phyloP scores from a whole-genome alignment of 805 yeast genomes.

The Metschnikowia matae region DNA sequence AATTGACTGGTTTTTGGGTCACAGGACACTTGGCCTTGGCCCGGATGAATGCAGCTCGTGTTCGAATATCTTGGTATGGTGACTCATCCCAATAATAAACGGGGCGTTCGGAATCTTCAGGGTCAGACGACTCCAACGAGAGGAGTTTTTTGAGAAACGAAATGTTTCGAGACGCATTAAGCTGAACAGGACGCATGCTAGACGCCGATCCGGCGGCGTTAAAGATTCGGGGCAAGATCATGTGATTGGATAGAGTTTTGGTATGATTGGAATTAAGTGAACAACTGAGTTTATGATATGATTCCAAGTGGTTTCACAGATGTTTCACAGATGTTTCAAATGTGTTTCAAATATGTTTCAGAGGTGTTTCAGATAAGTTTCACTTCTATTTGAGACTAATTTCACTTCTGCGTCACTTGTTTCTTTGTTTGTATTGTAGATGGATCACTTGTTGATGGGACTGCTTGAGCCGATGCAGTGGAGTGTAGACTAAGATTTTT shows the following conservation, averaged over 20 bases:
- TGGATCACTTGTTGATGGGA: background rate
- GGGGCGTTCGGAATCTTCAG: slow-evolving; percentile 25
- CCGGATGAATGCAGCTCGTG: slow-evolving; percentile 86
- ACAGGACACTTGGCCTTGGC: slow-evolving; percentile 90
- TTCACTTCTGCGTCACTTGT: background rate
- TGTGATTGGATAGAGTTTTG: background rate
- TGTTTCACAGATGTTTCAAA: too few species aligned
- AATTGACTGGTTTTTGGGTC: slow-evolving; percentile 72
- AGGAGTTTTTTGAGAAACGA: slow-evolving; percentile 39
- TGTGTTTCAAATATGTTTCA: too few species aligned
- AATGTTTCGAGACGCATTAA: slow-evolving; percentile 10
- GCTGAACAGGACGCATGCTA: background rate
- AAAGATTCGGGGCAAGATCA: slow-evolving; percentile 1
- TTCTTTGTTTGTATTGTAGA: background rate
- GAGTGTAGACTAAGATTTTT: background rate
- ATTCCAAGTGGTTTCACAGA: too few species aligned
- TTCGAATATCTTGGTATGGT: slow-evolving; percentile 81
- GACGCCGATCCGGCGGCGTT: slow-evolving; percentile 4
- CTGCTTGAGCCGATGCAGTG: background rate
- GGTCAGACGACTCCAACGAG: slow-evolving; percentile 30
- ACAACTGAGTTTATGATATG: too few species aligned
- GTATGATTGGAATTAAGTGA: too few species aligned
- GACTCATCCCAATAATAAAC: slow-evolving; percentile 83
- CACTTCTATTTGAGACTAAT: too few species aligned
- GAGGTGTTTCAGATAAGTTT: too few species aligned